Conservation (phyloP, 2,329 filamentous ascomycete species). For the Tolypocladium inflatum region DNA sequence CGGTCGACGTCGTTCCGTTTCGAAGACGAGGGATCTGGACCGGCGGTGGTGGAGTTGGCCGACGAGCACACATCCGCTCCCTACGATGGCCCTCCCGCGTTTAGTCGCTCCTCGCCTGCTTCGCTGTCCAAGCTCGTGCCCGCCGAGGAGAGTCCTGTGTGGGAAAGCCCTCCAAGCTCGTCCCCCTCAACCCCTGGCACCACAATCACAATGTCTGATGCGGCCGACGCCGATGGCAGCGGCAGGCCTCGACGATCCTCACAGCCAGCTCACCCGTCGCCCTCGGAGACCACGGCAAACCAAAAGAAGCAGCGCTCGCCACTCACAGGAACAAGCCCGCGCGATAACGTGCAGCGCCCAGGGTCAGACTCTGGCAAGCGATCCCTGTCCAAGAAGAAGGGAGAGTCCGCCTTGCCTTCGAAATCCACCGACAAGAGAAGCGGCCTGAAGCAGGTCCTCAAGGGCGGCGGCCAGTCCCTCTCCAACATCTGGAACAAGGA, state of each 20-base stretch:
- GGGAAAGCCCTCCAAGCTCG: background rate
- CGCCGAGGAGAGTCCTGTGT: background rate
- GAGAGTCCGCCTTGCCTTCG: slow-evolving; percentile 10
- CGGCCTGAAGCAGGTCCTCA: slow-evolving; percentile 36
- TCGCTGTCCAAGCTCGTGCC: background rate
- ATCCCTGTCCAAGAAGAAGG: slow-evolving; percentile 18
- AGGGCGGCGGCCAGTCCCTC: slow-evolving; percentile 36
- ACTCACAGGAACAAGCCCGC: slow-evolving; percentile 8
- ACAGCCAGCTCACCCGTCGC: background rate
- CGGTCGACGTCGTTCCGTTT: slow-evolving; percentile 29
- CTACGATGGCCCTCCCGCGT: background rate
- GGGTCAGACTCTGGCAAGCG: slow-evolving; percentile 3
- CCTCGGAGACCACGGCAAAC: slow-evolving; percentile 22
- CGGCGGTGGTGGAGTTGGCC: slow-evolving; percentile 16
- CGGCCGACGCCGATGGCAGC: slow-evolving; percentile 10
- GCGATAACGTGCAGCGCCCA: slow-evolving; percentile 10
- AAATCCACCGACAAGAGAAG: slow-evolving; percentile 13
- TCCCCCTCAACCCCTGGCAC: background rate
- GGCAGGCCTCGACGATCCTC: background rate
- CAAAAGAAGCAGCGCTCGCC: slow-evolving; percentile 36
- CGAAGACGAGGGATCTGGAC: slow-evolving; percentile 17
- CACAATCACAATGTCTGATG: background rate
- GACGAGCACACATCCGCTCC: slow-evolving; percentile 8
- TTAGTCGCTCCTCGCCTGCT: background rate
- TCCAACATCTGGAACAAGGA: slow-evolving; percentile 42